Evolutionary conservation across 352 stramenopile genomes (phyloP).

Genomic region (Pythium grandisporangium): DNA sequence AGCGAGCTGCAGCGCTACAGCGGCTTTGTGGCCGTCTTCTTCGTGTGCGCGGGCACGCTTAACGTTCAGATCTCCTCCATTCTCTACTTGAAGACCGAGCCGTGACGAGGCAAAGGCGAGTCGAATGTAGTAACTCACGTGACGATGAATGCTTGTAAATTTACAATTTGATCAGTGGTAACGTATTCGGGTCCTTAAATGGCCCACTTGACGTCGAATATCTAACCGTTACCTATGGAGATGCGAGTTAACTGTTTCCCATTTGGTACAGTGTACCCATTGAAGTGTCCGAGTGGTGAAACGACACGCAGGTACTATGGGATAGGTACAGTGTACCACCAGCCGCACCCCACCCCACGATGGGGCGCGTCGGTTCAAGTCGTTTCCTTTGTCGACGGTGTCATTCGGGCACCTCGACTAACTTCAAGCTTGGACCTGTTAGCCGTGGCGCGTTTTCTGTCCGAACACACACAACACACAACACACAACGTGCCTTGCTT

Average conservation of each 20-base stretch:
- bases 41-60: not conserved
- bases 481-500: constrained; percentile 1
- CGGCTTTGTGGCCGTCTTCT: not conserved
- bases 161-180: too few relatives aligned
- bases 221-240: not conserved
- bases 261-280: not conserved
- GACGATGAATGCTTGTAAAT: too few relatives aligned
- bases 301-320: not conserved
- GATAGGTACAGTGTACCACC: not conserved
- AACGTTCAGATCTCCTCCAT: not conserved
- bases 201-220: not conserved
- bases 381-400: constrained; percentile 36
- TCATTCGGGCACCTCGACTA: constrained; percentile 37
- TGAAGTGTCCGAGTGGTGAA: constrained; percentile 5
- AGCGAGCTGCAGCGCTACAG: not conserved
- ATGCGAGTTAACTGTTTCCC: not conserved
- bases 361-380: constrained; percentile 14
- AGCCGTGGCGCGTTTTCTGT: not conserved
- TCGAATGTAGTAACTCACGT: too few relatives aligned
- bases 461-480: too few relatives aligned
- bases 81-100: not conserved
- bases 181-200: too few relatives aligned
- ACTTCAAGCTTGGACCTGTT: constrained; percentile 31
- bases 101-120: too few relatives aligned
- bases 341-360: not conserved